Percentiles rank a stretch among this genome's conserved stretches.
phyloP scores from a whole-genome alignment of 78 protist species.

The Salpingoeca rosetta region DNA sequence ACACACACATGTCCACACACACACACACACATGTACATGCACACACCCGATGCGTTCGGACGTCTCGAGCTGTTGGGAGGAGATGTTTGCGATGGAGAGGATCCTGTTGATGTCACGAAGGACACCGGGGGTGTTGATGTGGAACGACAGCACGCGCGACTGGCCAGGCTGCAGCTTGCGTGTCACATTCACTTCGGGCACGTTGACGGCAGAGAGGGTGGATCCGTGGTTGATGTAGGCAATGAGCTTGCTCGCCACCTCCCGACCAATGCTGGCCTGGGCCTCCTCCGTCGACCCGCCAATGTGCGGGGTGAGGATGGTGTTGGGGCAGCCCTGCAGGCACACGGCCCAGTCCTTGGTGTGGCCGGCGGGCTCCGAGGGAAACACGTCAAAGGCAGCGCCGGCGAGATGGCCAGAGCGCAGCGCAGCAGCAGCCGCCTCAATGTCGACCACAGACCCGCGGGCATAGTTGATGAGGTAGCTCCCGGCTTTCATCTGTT shows the following conservation, averaged over 20 bases:
- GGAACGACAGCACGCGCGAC: slow-evolving; percentile 60
- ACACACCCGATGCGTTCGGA: neutral
- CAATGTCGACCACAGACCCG: slow-evolving; percentile 65
- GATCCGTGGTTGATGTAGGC: slow-evolving; percentile 56
- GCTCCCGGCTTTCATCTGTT: slow-evolving; percentile 54
- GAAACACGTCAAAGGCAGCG: slow-evolving; percentile 78
- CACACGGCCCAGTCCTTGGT: slow-evolving; percentile 36
- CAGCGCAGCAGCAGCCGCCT: slow-evolving; percentile 60
- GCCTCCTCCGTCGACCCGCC: slow-evolving; percentile 90
- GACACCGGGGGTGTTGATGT: slow-evolving; percentile 63
- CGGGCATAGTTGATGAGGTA: slow-evolving; percentile 71
- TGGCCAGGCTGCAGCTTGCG: slow-evolving; percentile 33
- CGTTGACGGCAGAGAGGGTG: slow-evolving; percentile 74
- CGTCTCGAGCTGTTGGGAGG: neutral
- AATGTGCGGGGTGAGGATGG: slow-evolving; percentile 85
- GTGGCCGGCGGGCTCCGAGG: slow-evolving; percentile 71
- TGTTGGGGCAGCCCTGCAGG: slow-evolving; percentile 64
- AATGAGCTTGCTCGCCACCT: slow-evolving; percentile 58
- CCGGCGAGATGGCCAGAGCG: slow-evolving; percentile 71
- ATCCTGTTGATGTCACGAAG: neutral
- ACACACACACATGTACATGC: too few relatives aligned
- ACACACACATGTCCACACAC: too few relatives aligned
- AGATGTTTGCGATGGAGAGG: neutral
- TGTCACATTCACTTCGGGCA: slow-evolving; percentile 67
- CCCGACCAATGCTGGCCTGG: slow-evolving; percentile 83